Evolutionary conservation across 202 grass and related monocot genomes (phyloP), one percentile per base, ranked within the genome.

Genomic region (Hordeum pubiflorum): DNA sequence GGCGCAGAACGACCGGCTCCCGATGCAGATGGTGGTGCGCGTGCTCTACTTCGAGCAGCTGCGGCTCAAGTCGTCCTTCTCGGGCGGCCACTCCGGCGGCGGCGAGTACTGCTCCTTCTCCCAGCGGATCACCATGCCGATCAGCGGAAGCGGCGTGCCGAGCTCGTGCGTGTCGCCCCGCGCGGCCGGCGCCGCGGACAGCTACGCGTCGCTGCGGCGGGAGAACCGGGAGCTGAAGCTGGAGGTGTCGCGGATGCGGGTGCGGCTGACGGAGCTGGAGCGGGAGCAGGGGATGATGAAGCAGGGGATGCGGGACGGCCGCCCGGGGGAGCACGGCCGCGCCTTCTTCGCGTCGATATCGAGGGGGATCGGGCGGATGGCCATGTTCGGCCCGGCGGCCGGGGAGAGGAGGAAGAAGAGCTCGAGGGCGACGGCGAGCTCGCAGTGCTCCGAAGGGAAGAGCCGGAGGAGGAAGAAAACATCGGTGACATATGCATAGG

Each of bases 31-130:
- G 86, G 88, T 87, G 22, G 91, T 94, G 84, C 86, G 94, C 15
- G 90, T 94, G 77, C 91, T 97, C 66, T 97, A 94, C 89, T 91
- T 89, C 18, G 91, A 97, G 81, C 91, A 97, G 81, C 87, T 97
- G 7, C 91, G 94, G 6, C 65, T 97, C 32, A 97, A 97, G 62
- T 89, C 91, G 2, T 82, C 91, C n/a, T 76, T 97, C 63, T 79
- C 87, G 13, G 69, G 69, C 4, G 69, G 69, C 15, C 64, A 82
- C 74, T 77, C 79, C 0, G 64, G 43, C 7, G 84, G 79, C 24
- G 69, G 29, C 34, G 84, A 48, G 9, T 84, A 69, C 11, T 86
- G 79, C 33, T 72, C 82, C 26, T 72, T 83, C 61, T 97, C 91
- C 3, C 89, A 92, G 34, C 91, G 91, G 74, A 88, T 90, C 24